phyloP scores from a whole-genome alignment of 768 basidiomycete species.

The Panaeolus papilionaceus region DNA sequence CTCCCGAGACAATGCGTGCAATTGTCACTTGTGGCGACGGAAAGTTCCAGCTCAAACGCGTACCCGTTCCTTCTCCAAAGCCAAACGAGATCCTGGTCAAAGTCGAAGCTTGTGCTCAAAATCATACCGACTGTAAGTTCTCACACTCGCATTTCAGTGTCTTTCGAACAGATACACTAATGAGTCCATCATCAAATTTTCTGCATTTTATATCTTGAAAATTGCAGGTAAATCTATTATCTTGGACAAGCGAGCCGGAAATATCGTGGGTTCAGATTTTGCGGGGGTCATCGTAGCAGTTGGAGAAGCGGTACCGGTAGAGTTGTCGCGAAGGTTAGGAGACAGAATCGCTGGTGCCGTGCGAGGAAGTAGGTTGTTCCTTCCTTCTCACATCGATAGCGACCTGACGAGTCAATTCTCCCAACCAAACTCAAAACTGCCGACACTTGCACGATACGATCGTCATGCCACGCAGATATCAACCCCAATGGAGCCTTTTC shows the following conservation, averaged over 20 bases:
- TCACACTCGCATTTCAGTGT: slow-evolving; percentile 15
- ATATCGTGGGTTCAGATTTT: slow-evolving; percentile 33
- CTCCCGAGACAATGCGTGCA: slow-evolving; percentile 29
- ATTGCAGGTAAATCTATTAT: slow-evolving; percentile 25
- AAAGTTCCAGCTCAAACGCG: slow-evolving; percentile 22
- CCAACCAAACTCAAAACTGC: not conserved
- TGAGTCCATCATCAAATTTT: not conserved
- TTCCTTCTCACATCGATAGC: slow-evolving; percentile 12
- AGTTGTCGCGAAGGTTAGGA: slow-evolving; percentile 23
- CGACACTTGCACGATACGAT: slow-evolving; percentile 3
- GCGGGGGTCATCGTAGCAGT: slow-evolving; percentile 28
- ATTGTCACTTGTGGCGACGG: slow-evolving; percentile 30
- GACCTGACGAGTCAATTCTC: slow-evolving; percentile 16
- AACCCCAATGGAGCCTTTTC: slow-evolving; percentile 28
- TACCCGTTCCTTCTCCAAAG: slow-evolving; percentile 23
- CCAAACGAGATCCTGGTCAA: slow-evolving; percentile 30
- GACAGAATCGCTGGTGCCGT: slow-evolving; percentile 32
- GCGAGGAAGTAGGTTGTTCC: slow-evolving; percentile 24
- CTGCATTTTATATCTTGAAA: not conserved
- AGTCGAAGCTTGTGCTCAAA: slow-evolving; percentile 31
- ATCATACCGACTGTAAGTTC: slow-evolving; percentile 32
- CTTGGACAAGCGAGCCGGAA: slow-evolving; percentile 25
- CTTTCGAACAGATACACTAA: not conserved
- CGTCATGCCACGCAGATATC: slow-evolving; percentile 21
- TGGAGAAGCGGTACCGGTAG: slow-evolving; percentile 25